phyloP scores from a whole-genome alignment of 1,284 basidiomycete genomes.

The Moniliophthora roreri region DNA sequence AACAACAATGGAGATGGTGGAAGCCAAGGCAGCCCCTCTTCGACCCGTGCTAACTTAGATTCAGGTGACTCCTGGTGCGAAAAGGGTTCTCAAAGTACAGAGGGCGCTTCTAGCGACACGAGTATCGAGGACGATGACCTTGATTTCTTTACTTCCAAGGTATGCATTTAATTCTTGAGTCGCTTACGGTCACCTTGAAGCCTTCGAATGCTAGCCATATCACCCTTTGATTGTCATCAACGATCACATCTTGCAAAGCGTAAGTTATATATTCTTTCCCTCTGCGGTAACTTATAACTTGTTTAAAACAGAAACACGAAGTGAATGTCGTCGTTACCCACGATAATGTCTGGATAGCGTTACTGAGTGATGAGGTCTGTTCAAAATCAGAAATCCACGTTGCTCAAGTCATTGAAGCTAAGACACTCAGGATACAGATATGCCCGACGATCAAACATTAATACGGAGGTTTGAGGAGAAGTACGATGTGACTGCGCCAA shows the following conservation, averaged over 20 bases:
- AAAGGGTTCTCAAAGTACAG: no score
- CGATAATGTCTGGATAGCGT: neutral
- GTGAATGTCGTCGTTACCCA: neutral
- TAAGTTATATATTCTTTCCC: no score
- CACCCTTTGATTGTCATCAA: slow-evolving; percentile 7
- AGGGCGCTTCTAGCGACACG: no score
- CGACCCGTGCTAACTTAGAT: no score
- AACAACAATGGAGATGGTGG: no score
- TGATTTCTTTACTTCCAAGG: no score
- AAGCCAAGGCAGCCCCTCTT: no score
- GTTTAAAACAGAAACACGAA: neutral
- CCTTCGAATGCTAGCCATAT: neutral
- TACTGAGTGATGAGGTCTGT: neutral
- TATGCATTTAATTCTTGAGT: neutral
- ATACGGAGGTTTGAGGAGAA: neutral
- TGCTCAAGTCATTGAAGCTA: neutral
- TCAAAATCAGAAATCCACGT: no score
- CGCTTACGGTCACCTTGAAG: neutral
- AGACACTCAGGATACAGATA: neutral
- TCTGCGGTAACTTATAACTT: no score
- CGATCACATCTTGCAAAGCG: no score
- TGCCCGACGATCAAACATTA: neutral
- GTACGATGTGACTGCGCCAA: neutral
- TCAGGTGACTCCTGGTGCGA: no score
- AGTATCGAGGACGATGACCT: no score